Conservation (phyloP, 495 filamentous ascomycete species). For the Saxophila tyrrhenica region DNA sequence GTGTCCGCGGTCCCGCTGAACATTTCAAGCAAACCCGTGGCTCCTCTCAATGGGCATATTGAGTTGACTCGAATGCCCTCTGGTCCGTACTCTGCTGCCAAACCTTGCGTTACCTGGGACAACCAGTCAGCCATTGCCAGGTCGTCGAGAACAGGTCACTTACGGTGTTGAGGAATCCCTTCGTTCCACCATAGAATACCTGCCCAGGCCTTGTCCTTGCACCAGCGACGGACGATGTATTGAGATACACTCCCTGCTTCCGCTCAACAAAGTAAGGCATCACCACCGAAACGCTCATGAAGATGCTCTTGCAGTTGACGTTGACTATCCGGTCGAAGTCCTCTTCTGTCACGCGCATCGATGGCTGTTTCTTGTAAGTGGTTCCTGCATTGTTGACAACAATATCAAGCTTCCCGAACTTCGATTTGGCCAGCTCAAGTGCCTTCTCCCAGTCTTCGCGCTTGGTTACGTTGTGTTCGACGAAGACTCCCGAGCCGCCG, state of each 20-base stretch:
- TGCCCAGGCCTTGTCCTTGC: slow-evolving; percentile 19
- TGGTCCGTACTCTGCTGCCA: slow-evolving; percentile 19
- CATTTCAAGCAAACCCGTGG: slow-evolving; percentile 48
- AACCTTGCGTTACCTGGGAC: slow-evolving; percentile 15
- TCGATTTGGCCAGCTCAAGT: background rate
- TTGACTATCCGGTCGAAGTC: slow-evolving; percentile 16
- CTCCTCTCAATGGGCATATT: slow-evolving; percentile 17
- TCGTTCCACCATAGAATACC: slow-evolving; percentile 23
- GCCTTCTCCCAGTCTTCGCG: slow-evolving; percentile 10
- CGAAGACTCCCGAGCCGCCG: background rate
- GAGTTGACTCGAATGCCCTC: slow-evolving; percentile 19
- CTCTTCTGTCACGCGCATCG: background rate
- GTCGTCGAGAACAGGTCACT: slow-evolving; percentile 13
- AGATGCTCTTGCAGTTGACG: slow-evolving; percentile 11
- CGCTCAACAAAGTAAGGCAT: slow-evolving; percentile 7
- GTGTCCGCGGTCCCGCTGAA: slow-evolving; percentile 28
- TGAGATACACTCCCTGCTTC: slow-evolving; percentile 16
- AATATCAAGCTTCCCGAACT: slow-evolving; percentile 15
- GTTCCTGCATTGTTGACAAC: slow-evolving; percentile 22
- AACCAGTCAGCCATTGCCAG: background rate
- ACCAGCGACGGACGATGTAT: slow-evolving; percentile 21
- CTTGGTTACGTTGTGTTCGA: slow-evolving; percentile 14
- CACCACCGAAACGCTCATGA: slow-evolving; percentile 1
- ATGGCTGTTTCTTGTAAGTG: background rate
- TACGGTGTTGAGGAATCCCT: slow-evolving; percentile 18